Evolutionary conservation across 768 basidiomycete species (phyloP), one percentile per base, ranked within the genome.

Genomic region (Phaffia australis): DNA sequence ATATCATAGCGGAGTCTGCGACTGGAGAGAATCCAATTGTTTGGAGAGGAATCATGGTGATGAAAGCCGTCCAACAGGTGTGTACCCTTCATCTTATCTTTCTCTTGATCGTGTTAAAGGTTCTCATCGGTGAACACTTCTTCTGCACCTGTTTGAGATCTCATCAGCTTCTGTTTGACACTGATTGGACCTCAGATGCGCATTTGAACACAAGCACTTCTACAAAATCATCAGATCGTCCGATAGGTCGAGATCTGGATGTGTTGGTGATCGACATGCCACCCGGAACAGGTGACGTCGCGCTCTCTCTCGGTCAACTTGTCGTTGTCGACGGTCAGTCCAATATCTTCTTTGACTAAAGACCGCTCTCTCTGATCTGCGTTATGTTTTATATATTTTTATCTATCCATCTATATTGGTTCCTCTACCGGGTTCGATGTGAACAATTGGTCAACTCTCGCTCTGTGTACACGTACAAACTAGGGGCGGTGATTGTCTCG

Each of bases 41-140:
- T 35, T 99, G 94, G 94, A 82, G 94, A 29, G 94, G 94, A 2
- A 81, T 95, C 25, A 98, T 97, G 94, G 94, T 97, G 1, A 92
- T 94, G 78, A 97, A 97, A 74, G 92, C 93, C 29, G 90, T 93
- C 0, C 93, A 97, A 74, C 93, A 97, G 68, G 74, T 74, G 15
- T 8, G 66, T 68, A 55, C 18, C 7, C 49, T 30, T 35, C 56
- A 30, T 48, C 9, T 30, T 11, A 30, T 14, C n/a, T 50, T 49
- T 14, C 18, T n/a, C 60, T 32, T 3, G 21, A 23, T n/a, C 47
- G n/a, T 16, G 56, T 16, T 8, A n/a, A 46, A n/a, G 32, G 46
- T 15, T 55, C 16, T 49, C 6, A 21, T 55, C 65, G 4, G 11
- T 42, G 11, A 5, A 42, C 56, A 35, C 65, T 16, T 21, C 8